Evolutionary conservation across 441 rosid species (phyloP).

Genomic region (Adansonia rubrostipa): DNA sequence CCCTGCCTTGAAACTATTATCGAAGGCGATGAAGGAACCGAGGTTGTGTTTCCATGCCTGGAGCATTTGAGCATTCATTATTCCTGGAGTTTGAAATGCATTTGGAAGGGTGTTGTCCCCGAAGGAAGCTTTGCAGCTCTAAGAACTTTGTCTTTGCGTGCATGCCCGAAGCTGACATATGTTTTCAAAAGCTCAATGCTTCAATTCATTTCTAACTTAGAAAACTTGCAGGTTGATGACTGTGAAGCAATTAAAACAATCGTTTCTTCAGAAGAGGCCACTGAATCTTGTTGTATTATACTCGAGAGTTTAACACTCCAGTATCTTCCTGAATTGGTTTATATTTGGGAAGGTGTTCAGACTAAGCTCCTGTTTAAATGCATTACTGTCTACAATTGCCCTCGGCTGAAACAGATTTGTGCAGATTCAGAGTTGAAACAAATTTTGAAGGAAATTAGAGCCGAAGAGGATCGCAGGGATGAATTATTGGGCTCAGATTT

Average conservation of each 20-base stretch:
- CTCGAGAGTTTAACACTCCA: neutral
- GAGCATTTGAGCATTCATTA: neutral
- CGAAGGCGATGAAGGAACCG: neutral
- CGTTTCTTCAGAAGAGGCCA: neutral
- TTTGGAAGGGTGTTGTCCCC: constrained; percentile 1
- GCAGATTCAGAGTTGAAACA: neutral
- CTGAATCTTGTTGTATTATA: neutral
- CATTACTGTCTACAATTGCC: neutral
- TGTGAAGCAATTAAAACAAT: neutral
- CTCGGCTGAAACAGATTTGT: neutral
- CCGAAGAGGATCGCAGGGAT: neutral
- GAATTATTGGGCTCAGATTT: neutral
- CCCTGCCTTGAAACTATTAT: neutral
- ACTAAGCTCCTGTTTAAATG: neutral
- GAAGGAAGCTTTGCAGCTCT: neutral
- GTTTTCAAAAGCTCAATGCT: constrained; percentile 11
- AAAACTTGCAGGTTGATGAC: neutral
- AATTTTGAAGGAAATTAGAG: neutral
- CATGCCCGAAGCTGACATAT: neutral
- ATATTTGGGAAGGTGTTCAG: neutral
- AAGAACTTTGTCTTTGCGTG: neutral
- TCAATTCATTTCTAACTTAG: neutral
- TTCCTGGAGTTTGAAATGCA: neutral
- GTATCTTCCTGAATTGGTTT: neutral
- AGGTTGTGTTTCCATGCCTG: neutral